These are phyloP conservation scores for Candida piceae DNA, from an alignment of 805 yeast genomes.

Conservation along the genomic window DNA sequence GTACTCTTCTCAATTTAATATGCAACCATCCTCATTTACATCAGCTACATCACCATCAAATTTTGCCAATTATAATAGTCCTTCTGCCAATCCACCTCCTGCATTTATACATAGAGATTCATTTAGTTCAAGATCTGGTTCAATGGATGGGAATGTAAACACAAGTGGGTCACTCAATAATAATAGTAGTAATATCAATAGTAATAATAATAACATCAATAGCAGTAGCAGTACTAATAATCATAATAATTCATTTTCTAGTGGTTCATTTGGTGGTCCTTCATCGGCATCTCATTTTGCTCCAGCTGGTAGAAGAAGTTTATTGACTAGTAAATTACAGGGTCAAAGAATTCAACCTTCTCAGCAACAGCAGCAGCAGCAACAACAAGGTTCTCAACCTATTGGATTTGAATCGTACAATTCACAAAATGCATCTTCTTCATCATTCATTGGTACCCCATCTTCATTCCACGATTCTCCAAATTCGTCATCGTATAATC, in stretches of 20 bases:
- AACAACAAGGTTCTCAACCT: constrained; percentile 5
- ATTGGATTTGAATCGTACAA: constrained; percentile 4
- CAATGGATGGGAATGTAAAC: constrained; percentile 15
- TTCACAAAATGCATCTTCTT: neutral
- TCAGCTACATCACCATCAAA: constrained; percentile 27
- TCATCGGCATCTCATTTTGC: constrained; percentile 16
- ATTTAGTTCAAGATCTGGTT: constrained; percentile 23
- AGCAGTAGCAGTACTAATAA: neutral
- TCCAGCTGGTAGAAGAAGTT: constrained; percentile 26
- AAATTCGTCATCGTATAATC: constrained; percentile 5
- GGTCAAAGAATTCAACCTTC: constrained; percentile 15
- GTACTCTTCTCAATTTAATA: constrained; percentile 6
- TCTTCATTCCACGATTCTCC: constrained; percentile 8
- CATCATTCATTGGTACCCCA: constrained; percentile 5
- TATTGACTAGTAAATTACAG: constrained; percentile 26
- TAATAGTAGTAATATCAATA: neutral
- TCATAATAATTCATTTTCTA: constrained; percentile 6
- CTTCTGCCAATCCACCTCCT: constrained; percentile 29
- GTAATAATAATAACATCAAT: neutral
- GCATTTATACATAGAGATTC: constrained; percentile 22
- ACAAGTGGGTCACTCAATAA: neutral
- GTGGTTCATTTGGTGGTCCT: constrained; percentile 9
- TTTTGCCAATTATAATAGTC: constrained; percentile 27
- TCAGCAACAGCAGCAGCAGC: constrained; percentile 11
- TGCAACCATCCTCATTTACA: constrained; percentile 21